Evolutionary conservation across 1,284 basidiomycete species (phyloP).

Genomic region (Quambalaria eucalypti): DNA sequence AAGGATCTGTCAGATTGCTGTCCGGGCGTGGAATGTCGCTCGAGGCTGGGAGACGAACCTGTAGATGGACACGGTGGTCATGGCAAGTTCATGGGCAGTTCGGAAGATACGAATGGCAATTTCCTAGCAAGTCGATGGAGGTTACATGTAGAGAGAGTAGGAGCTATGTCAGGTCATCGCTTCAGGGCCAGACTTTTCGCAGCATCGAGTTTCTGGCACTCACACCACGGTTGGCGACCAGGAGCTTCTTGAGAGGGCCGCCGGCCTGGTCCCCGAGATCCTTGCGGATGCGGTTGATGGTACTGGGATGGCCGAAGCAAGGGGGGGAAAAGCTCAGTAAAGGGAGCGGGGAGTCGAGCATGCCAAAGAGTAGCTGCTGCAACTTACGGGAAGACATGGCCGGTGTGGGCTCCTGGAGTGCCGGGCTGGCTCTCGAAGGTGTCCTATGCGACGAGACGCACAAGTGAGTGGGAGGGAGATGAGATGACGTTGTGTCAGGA

Average conservation of each 20-base stretch:
- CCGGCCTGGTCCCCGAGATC: constrained; percentile 13
- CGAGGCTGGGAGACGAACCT: constrained; percentile 48
- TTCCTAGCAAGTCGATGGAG: constrained; percentile 59
- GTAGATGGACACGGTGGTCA: constrained; percentile 98
- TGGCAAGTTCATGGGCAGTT: constrained; percentile 95
- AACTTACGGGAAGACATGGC: constrained; percentile 29
- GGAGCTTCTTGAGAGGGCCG: constrained; percentile 36
- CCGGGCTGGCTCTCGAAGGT: constrained; percentile 36
- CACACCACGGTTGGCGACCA: constrained; percentile 45
- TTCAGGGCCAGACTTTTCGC: constrained; percentile 1
- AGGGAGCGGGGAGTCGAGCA: neutral
- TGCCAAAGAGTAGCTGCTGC: neutral
- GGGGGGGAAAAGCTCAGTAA: neutral
- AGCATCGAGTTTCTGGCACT: constrained; percentile 3
- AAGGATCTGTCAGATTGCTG: neutral
- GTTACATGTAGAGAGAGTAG: neutral
- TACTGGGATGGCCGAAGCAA: constrained; percentile 1
- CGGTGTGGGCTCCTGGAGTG: constrained; percentile 33
- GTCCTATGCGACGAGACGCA: constrained; percentile 8
- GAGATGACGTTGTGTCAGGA: too few species aligned
- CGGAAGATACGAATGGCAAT: constrained; percentile 98
- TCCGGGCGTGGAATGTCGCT: neutral
- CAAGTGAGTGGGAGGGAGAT: neutral
- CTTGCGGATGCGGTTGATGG: constrained; percentile 36
- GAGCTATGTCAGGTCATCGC: neutral